Conservation (phyloP, 2,329 filamentous ascomycete species). For the Penicillium hordei region DNA sequence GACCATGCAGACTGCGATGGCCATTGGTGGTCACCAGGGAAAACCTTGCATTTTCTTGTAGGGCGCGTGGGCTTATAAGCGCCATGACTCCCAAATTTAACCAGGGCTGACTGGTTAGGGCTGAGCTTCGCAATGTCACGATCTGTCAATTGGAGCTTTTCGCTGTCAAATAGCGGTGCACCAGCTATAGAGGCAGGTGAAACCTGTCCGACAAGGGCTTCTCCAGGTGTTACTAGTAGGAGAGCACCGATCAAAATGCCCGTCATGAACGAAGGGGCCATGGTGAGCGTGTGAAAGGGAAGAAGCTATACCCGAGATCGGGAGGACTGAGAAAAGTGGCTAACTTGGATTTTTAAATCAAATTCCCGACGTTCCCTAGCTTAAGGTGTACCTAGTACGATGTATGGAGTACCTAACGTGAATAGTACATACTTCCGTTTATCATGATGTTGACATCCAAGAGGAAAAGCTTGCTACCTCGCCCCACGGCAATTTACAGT, state of each 20-base stretch:
- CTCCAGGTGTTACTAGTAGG: conserved; percentile 12
- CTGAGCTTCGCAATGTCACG: conserved; percentile 17
- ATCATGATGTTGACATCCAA: conserved; percentile 7
- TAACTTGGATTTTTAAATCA: not conserved
- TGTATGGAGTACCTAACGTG: not conserved
- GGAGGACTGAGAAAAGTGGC: not conserved
- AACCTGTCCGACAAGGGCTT: conserved; percentile 13
- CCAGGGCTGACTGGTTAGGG: conserved; percentile 18
- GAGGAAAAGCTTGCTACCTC: not conserved
- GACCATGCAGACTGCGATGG: conserved; percentile 25
- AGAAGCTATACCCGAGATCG: not conserved
- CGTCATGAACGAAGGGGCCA: conserved; percentile 11
- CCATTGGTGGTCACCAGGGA: conserved; percentile 28
- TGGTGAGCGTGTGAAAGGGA: not conserved
- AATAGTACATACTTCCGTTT: not conserved
- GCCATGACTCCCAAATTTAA: conserved; percentile 24
- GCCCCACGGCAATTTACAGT: not conserved
- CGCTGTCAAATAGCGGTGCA: conserved; percentile 24
- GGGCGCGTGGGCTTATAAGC: not conserved
- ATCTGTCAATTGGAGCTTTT: conserved; percentile 30
- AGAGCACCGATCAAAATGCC: conserved; percentile 16
- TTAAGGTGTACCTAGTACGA: not conserved
- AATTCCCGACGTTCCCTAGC: not conserved
- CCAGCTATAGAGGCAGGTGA: conserved; percentile 17
- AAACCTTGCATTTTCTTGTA: conserved; percentile 24